Conservation (phyloP, 2,329 filamentous ascomycete species). For the Knufia fluminis region DNA sequence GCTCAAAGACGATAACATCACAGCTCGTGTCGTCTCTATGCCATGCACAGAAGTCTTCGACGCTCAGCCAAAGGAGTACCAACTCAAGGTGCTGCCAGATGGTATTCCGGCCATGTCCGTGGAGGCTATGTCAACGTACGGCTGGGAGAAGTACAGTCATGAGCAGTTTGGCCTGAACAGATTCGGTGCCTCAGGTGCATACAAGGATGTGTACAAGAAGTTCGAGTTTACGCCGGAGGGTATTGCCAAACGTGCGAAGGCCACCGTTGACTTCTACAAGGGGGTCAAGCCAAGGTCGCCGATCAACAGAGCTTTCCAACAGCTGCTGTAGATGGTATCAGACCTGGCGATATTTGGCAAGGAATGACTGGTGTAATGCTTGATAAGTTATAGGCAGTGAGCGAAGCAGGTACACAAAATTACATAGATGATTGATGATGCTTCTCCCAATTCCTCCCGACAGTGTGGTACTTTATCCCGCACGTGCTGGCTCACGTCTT, state of each 20-base stretch:
- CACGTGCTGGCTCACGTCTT: too few species aligned
- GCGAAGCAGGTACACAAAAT: too few species aligned
- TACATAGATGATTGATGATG: too few species aligned
- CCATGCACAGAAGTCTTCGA: slow-evolving; percentile 98
- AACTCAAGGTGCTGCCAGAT: slow-evolving; percentile 82
- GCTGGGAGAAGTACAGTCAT: slow-evolving; percentile 98
- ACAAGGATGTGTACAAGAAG: slow-evolving; percentile 99
- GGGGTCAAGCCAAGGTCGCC: slow-evolving; percentile 86
- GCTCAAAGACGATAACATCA: slow-evolving; percentile 77
- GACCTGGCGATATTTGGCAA: background rate
- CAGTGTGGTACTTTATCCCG: too few species aligned
- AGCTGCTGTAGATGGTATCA: slow-evolving; percentile 63
- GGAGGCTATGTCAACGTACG: slow-evolving; percentile 94
- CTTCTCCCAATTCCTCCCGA: too few species aligned
- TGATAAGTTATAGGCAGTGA: too few species aligned
- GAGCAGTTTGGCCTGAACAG: slow-evolving; percentile 99
- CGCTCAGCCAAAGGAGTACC: slow-evolving; percentile 87
- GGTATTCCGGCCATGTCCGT: slow-evolving; percentile 88
- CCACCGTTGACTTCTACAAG: slow-evolving; percentile 97
- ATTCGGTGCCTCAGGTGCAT: slow-evolving; percentile 93
- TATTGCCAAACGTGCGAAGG: slow-evolving; percentile 84
- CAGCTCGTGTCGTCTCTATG: slow-evolving; percentile 85
- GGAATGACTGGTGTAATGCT: too few species aligned
- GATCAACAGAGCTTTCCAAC: slow-evolving; percentile 94
- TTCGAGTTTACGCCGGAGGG: slow-evolving; percentile 99